Base-by-base conservation (phyloP, 805 yeast genomes). In the Yamadazyma philogaea region DNA sequence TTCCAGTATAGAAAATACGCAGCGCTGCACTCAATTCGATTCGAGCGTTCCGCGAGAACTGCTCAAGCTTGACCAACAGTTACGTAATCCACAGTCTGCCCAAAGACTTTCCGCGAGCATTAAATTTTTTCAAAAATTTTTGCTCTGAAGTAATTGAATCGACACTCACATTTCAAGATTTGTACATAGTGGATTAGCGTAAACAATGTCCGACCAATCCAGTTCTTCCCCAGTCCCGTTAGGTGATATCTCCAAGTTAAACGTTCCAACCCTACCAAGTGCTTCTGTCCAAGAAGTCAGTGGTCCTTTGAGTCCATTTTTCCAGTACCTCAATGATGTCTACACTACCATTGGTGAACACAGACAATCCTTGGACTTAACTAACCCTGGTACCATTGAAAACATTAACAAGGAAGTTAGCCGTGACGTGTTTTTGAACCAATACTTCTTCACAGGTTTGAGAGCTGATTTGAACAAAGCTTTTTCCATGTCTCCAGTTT, bases 391-490 rank as follows among this genome's bases (percentile, higher is more conserved):
- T 53, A 84, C 96, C 51, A 80, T 88, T 64, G 98, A 90, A 73
- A 87, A 88, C 72, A 74, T 91, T 64, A 84, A 83, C 72, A 87
- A 87, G 70, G 99, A 93, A 71, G 97, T 89, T 45, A 73, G 90
- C 50, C 84, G 90, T 68, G 98, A 91, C 61, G 97, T 91, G 24
- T 88, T 93, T 62, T 76, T 89, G 56, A 81, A 78, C 60, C 95
- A 89, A 62, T 86, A 87, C 72, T 82, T 84, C 67, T 91, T 91
- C 77, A 84, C 96, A 30, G 99, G 99, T 46, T 77, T 93, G 59
- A 85, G 96, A 64, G 99, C 98, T 44, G 99, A 93, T 66, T 78
- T 93, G 56, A 86, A 87, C 72, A 91, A 91, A 76, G 87, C 90
- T 11, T 88, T 93, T 61, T 71, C 85, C 50, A 77, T 90, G 77